Evolutionary conservation across 495 filamentous ascomycete species (phyloP).

Genomic region (Immersiella caudata): DNA sequence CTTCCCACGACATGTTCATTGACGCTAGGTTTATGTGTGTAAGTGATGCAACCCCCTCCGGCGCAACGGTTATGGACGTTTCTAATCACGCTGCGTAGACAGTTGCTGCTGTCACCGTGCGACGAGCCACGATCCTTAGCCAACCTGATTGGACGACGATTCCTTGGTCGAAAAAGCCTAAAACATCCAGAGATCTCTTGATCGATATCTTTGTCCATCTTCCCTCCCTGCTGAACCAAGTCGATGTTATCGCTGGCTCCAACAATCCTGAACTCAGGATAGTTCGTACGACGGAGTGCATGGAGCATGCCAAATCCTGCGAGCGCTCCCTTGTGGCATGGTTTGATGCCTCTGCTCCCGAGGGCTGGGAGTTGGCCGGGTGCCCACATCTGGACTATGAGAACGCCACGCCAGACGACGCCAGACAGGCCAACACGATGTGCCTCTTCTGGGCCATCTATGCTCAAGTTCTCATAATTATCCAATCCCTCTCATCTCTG

Average conservation of each 20-base stretch:
- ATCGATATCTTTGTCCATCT: slow-evolving; percentile 20
- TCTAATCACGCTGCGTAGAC: not conserved
- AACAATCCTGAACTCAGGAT: not conserved
- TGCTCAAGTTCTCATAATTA: not conserved
- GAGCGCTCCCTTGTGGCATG: not conserved
- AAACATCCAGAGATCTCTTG: slow-evolving; percentile 9
- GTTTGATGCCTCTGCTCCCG: not conserved
- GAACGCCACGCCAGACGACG: not conserved
- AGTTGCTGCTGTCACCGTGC: not conserved
- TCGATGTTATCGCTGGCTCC: not conserved
- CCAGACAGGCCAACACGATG: not conserved
- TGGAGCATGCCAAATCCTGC: not conserved
- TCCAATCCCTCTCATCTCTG: not conserved
- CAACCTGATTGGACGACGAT: slow-evolving; percentile 14
- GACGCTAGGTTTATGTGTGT: slow-evolving; percentile 9
- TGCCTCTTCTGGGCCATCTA: not conserved
- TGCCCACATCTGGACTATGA: not conserved
- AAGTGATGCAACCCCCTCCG: not conserved
- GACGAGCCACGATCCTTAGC: slow-evolving; percentile 3
- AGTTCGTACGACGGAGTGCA: not conserved
- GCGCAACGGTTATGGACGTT: not conserved
- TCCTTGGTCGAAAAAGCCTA: slow-evolving; percentile 9
- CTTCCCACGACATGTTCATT: not conserved
- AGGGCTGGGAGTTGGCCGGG: not conserved
- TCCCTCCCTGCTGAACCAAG: slow-evolving; percentile 7